Conservation (phyloP, 1,284 basidiomycete species). For the Entoloma clypeatum region DNA sequence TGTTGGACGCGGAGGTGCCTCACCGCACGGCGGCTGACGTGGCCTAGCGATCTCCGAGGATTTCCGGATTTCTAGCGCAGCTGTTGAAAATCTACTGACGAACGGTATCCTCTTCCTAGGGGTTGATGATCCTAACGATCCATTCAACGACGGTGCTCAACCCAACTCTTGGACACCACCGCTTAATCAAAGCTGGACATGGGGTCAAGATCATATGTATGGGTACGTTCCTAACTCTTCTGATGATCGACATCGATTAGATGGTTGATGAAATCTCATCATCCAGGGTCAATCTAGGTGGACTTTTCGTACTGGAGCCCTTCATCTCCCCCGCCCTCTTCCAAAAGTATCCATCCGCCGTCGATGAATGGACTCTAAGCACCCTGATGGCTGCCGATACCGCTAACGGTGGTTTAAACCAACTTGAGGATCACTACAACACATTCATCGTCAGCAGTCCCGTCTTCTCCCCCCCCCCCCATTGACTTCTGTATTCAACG, state of each 20-base stretch:
- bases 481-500: conserved; percentile 8
- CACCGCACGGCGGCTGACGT: too few relatives aligned
- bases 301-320: conserved; percentile 71
- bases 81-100: too few relatives aligned
- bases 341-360: conserved; percentile 59
- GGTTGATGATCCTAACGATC: conserved; percentile 62
- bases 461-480: conserved; percentile 7
- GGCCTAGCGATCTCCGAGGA: too few relatives aligned
- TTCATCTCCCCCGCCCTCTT: conserved; percentile 80
- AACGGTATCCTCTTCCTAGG: conserved; percentile 31
- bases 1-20: background rate
- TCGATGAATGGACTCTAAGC: conserved; percentile 79
- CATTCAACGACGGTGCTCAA: conserved; percentile 69
- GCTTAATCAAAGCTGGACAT: conserved; percentile 72
- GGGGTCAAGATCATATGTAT: conserved; percentile 56
- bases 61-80: too few relatives aligned
- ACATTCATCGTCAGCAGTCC: conserved; percentile 79
- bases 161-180: conserved; percentile 73
- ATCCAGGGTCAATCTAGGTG: conserved; percentile 68
- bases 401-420: conserved; percentile 50
- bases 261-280: conserved; percentile 1
- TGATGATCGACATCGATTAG: background rate
- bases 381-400: conserved; percentile 63
- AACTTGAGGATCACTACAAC: conserved; percentile 75
- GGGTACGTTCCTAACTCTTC: conserved; percentile 41